Evolutionary conservation across 106 monocot species (phyloP), one percentile per base, ranked within the genome.

Genomic region (Acanthochlamys bracteata): DNA sequence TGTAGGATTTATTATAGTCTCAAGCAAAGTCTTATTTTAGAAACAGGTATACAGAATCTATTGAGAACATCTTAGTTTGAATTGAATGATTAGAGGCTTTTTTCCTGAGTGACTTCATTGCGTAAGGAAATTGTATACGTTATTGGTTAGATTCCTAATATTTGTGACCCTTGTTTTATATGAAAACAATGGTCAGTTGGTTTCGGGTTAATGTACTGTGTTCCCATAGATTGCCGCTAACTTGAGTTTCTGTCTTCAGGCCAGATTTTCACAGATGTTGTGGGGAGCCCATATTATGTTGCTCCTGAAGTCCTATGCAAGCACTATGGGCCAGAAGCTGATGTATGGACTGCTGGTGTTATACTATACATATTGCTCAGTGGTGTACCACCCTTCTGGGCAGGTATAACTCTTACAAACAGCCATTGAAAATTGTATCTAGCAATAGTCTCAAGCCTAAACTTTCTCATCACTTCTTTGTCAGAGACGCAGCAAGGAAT

Each of bases 201-300:
- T 6, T 3, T 33, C 6, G 33, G 49, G 2, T 49, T 49, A 49
- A 14, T 49, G 4, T 17, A 14, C 9, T 45, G 10, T 9, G 43
- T 9, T 45, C 43, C 13, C 13, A 45, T 12, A 49, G 49, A 14
- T 14, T 49, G 15, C 2, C 2, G 12, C 4, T 49, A 13, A n/a
- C 21, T 53, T 66, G n/a, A n/a, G 7, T 25, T 66, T 51, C 0
- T 15, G 13, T 25, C 27, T 57, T 42, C 77, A 88, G 88, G 83
- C 12, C 77, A 88, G 47, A 40, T 78, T 20, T 83, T 89, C 57
- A 77, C 76, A 20, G 89, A 89, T 64, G 89, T 89, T 8, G 89
- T 89, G 39, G 89, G 89, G 24, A 89, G 89, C 64, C 89, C 89
- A 17, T 89, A 89, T 61, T 89, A 89, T 75, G 89, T 89, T 71